Percentiles rank a stretch among this genome's conserved stretches.
phyloP scores from a whole-genome alignment of 1,139 yeast genomes.

The Kluyveromyces sp. region DNA sequence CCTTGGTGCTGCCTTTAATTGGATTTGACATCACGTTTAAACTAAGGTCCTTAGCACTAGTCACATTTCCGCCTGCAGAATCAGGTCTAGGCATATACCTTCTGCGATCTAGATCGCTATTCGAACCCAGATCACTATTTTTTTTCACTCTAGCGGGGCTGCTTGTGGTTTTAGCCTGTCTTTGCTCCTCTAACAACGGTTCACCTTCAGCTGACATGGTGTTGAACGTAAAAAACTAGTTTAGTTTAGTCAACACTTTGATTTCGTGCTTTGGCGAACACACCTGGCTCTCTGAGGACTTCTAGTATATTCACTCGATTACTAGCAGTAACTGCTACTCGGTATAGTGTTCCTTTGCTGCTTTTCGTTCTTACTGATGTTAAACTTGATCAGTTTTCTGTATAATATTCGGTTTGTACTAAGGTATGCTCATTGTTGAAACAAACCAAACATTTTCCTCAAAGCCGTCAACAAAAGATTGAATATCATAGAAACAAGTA shows the following conservation, averaged over 20 bases:
- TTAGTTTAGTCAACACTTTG: no score
- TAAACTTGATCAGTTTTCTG: no score
- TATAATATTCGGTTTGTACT: no score
- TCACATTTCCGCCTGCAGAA: constrained; percentile 1
- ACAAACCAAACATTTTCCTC: background rate
- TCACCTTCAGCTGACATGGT: constrained; percentile 1
- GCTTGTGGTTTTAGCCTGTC: background rate
- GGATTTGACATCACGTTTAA: background rate
- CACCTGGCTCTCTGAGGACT: background rate
- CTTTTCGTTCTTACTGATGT: no score
- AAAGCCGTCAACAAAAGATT: background rate
- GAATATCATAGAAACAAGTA: background rate
- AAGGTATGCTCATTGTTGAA: background rate
- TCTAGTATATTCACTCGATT: background rate
- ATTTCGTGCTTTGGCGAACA: background rate
- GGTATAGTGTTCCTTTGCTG: no score
- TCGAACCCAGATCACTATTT: background rate
- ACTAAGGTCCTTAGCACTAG: background rate
- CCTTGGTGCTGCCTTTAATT: constrained; percentile 1
- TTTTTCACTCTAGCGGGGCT: background rate
- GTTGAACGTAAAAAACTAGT: no score
- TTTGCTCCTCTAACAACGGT: background rate
- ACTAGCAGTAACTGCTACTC: no score
- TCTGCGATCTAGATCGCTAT: background rate
- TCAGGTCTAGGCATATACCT: background rate